Percentiles rank a stretch among this genome's conserved stretches.
Evolutionary conservation across 176 grass and related monocot species (phyloP).

Genomic region (Hordeum marinum): DNA sequence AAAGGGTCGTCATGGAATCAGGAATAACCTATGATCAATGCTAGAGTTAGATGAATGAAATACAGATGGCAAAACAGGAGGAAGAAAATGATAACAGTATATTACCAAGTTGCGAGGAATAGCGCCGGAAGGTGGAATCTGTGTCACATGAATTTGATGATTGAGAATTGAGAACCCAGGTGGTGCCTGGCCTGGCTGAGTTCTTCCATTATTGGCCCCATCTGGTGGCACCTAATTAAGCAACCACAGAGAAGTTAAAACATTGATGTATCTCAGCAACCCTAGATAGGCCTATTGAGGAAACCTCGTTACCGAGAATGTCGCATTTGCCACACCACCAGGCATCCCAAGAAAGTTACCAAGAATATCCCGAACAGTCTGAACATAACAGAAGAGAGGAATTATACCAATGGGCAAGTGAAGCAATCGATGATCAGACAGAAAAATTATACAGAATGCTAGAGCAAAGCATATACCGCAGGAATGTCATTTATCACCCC

Average conservation of each 20-base stretch:
- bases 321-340: slow-evolving; percentile 41
- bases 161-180: slow-evolving; percentile 64
- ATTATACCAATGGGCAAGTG: background rate
- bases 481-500: slow-evolving; percentile 15
- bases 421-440: background rate
- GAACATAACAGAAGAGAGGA: slow-evolving; percentile 16
- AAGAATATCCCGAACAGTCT: slow-evolving; percentile 76
- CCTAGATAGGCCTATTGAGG: background rate
- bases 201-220: slow-evolving; percentile 55
- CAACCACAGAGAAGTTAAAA: slow-evolving; percentile 14
- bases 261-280: background rate
- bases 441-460: slow-evolving; percentile 9
- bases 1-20: slow-evolving; percentile 72
- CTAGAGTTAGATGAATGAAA: slow-evolving; percentile 6
- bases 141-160: slow-evolving; percentile 72
- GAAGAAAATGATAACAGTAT: background rate
- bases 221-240: slow-evolving; percentile 61
- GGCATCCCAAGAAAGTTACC: slow-evolving; percentile 58
- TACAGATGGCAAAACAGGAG: background rate
- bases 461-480: slow-evolving; percentile 23
- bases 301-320: slow-evolving; percentile 41
- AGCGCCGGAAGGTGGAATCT: slow-evolving; percentile 35
- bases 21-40: slow-evolving; percentile 61
- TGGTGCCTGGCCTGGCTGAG: slow-evolving; percentile 38
- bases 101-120: slow-evolving; percentile 49